Conservation (phyloP, 1,139 yeast species). For the Yamadazyma diddensiae region DNA sequence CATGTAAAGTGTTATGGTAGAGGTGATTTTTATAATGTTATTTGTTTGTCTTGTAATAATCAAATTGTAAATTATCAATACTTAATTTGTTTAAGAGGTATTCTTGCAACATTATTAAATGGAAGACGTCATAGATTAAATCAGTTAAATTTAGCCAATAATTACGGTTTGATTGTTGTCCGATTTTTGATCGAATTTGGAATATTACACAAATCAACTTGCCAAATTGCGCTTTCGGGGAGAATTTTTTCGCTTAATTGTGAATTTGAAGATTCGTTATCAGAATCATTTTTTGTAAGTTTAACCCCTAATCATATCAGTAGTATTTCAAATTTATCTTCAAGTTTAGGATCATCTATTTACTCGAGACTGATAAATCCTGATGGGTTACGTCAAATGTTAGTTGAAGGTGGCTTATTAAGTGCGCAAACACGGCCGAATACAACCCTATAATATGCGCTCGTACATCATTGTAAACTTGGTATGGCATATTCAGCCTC, state of each 20-base stretch:
- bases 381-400: not conserved
- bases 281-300: not conserved
- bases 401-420: not conserved
- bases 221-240: not conserved
- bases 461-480: not conserved
- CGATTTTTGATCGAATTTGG: not conserved
- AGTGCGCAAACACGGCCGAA: not conserved
- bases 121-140: not conserved
- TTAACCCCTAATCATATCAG: not conserved
- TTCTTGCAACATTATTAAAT: not conserved
- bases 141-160: not conserved
- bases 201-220: not conserved
- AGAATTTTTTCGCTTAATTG: not conserved
- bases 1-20: not conserved
- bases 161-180: not conserved
- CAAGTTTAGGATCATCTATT: not conserved
- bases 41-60: not conserved
- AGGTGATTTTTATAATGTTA: not conserved
- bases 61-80: not conserved
- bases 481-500: too few species aligned
- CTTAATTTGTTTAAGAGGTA: not conserved
- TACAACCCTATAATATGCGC: not conserved
- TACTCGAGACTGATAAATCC: not conserved
- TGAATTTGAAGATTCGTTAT: too few species aligned
- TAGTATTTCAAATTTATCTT: too few species aligned